Evolutionary conservation across 495 filamentous ascomycete genomes (phyloP), one percentile per base, ranked within the genome.

Genomic region (Penicillium robsamsonii): DNA sequence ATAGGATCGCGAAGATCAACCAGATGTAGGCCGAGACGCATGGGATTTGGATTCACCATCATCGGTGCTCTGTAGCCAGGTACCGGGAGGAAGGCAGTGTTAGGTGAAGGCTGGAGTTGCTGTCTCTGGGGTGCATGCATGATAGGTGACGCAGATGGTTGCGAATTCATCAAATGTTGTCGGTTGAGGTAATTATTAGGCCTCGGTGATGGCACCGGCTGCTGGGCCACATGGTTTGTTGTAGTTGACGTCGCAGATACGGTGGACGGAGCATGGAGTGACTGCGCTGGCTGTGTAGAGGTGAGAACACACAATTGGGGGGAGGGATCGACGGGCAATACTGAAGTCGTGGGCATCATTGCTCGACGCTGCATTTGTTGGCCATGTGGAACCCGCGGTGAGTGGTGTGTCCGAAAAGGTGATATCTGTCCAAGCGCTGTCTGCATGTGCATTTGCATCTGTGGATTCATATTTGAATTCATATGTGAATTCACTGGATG

Each of bases 1-100:
- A 75, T 63, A 1, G 84, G 84, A 53, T 83, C 86, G 30, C 79
- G 75, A 41, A 82, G 68, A 59, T 82, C 70, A 37, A 75, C 77
- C 65, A 84, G 82, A 54, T 88, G 85, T 33, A 88, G 72, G 4
- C 79, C 74, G 31, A 72, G 68, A 30, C 71, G 55, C 27, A 76
- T 50, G 29, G 84, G 75, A 62, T 75, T 75, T 6, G 68, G 70
- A 8, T 77, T 79, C 25, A 71, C 64, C 0, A 66, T 67, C 24
- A 69, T 70, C 15, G 70, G 65, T 0, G 79, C 70, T 59, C 46
- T 50, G 17, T 58, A 53, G 6, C 63, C 68, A 7, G 59, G 53
- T 5, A 59, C 47, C 5, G 78, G 78, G 7, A 80, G 55, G 5
- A 81, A 52, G 11, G 25, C 11, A 12, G 35, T 20, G 45, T 33